Evolutionary conservation across 257 asterid species (phyloP).

Genomic region (Penstemon davidsonii): DNA sequence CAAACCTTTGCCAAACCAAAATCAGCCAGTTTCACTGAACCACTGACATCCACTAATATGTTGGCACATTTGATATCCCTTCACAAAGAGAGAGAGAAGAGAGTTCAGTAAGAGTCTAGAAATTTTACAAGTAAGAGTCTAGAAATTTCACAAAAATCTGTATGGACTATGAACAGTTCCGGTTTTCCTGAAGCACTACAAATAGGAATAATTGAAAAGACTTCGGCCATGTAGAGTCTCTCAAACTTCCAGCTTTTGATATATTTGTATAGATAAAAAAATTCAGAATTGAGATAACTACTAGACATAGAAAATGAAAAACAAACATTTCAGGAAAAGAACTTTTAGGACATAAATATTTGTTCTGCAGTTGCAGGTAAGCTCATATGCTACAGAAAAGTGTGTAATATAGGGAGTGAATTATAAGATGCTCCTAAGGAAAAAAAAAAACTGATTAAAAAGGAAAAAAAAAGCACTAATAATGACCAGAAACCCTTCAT

Average conservation of each 20-base stretch:
- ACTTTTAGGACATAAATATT: conserved; percentile 11
- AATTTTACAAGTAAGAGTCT: conserved; percentile 10
- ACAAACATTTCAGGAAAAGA: conserved; percentile 1
- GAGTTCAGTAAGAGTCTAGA: conserved; percentile 24
- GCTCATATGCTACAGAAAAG: neutral
- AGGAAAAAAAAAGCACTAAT: neutral
- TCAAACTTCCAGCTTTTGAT: too few relatives aligned
- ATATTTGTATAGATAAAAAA: neutral
- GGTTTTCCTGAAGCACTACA: neutral
- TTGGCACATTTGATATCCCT: conserved; percentile 77
- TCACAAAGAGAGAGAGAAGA: conserved; percentile 25
- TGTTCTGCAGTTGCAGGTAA: conserved; percentile 15
- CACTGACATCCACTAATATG: conserved; percentile 64
- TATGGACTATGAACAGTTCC: neutral
- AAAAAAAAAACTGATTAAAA: neutral
- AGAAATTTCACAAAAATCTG: neutral
- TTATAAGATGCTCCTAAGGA: neutral
- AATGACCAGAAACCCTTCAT: conserved; percentile 19
- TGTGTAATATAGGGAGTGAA: neutral
- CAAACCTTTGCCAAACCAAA: conserved; percentile 71
- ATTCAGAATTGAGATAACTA: conserved; percentile 3
- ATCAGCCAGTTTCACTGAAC: conserved; percentile 68
- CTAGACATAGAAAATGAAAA: conserved; percentile 3
- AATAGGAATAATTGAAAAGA: too few relatives aligned
- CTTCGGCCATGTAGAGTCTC: too few relatives aligned